Base-by-base conservation (phyloP, 2,329 filamentous ascomycete genomes). In the Penicillium occitanis region DNA sequence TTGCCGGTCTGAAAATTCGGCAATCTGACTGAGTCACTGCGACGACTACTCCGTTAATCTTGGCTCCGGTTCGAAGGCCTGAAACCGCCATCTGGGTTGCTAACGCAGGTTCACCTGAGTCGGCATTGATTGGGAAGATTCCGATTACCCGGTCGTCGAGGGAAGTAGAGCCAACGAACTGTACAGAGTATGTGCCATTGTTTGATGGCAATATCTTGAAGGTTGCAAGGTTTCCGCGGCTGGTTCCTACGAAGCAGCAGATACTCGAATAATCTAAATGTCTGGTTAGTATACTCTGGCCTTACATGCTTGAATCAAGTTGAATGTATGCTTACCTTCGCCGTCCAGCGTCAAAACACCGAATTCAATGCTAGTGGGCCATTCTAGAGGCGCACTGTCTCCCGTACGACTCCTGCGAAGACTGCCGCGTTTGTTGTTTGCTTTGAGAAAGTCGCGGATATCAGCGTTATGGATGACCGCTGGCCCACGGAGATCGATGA, bases 311-410 rank as follows among this genome's bases (percentile, higher is more conserved):
- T 60, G 13, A 25, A 25, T 25, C 25, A 25, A 25, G 25, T 25
- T 25, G 25, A 14, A 19, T 66, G 11, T 5, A 57, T 60, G 22
- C 75, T 70, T 77, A 85, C 82, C 88, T 74, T 98, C 94, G n/a
- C 90, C 91, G 51, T 98, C 95, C 3, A 97, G 81, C 2, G 91
- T 96, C 88, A 99, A 90, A 57, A 97, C 92, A 63, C 92, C 92
- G 79, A 98, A 99, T 74, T 97, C 92, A 33, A 98, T 88, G 35
- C 83, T 85, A 0, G 92, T 92, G 0, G 92, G 88, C 86, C 89
- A 96, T 73, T 97, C 93, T 58, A 81, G 75, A 62, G 83, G 82
- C 1, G 81, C 75, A 4, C 81, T 76, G 5, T 84, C 76, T 28
- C 81, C 77, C 61, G 77, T 81, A 33, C 82, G 85, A 66, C 83